These are phyloP conservation scores for Echium plantagineum DNA, from an alignment of 257 asterid genomes.

Conservation along the genomic window DNA sequence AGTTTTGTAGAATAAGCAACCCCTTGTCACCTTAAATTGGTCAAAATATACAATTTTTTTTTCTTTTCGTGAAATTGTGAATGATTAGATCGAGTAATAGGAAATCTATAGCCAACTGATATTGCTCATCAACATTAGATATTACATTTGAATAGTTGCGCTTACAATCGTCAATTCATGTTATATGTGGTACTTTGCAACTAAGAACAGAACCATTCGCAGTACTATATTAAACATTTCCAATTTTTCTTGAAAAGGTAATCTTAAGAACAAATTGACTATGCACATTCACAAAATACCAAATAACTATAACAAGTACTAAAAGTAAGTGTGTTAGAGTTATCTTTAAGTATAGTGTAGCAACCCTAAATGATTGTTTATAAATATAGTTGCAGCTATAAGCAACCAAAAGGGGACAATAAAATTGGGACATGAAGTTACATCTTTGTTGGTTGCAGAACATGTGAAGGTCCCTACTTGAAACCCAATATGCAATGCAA, in stretches of 20 bases:
- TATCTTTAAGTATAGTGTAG: not conserved
- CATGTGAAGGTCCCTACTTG: not conserved
- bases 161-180: not conserved
- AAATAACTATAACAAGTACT: not conserved
- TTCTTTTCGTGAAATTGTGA: no score
- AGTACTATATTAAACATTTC: no score
- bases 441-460: constrained; percentile 1
- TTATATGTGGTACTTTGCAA: not conserved
- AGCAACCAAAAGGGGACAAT: not conserved
- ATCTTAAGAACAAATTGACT: not conserved
- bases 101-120: no score
- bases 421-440: not conserved
- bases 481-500: not conserved
- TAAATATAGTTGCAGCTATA: not conserved
- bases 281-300: not conserved
- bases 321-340: not conserved
- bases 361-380: not conserved
- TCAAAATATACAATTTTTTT: no score
- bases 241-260: not conserved
- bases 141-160: no score
- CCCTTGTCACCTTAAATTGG: no score
- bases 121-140: no score
- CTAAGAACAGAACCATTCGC: not conserved
- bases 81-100: no score
- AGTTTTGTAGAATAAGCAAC: no score